Evolutionary conservation across 495 filamentous ascomycete genomes (phyloP).

Genomic region (Arthonia radiata): DNA sequence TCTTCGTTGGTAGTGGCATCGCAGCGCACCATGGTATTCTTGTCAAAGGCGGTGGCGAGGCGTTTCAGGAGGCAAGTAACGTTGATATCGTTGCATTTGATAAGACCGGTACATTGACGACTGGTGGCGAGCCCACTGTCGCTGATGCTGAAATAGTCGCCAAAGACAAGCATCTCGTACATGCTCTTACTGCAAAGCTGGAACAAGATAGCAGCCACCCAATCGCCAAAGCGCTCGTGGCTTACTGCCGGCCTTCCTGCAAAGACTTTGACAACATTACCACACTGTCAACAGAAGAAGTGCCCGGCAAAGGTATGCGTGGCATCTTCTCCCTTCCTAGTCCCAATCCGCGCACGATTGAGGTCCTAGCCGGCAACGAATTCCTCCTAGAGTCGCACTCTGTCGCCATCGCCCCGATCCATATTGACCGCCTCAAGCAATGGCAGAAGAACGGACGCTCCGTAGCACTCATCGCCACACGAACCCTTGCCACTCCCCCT

Average conservation of each 20-base stretch:
- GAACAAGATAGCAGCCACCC: conserved; percentile 77
- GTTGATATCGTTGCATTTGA: conserved; percentile 82
- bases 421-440: conserved; percentile 21
- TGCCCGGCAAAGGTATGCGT: conserved; percentile 59
- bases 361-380: conserved; percentile 71
- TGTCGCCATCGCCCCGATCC: conserved; percentile 12
- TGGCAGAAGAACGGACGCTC: conserved; percentile 57
- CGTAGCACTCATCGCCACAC: conserved; percentile 37
- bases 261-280: too few species aligned
- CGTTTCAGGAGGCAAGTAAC: conserved; percentile 77
- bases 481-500: conserved; percentile 13
- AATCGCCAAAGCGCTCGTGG: conserved; percentile 56
- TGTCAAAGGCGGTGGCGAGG: conserved; percentile 86
- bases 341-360: conserved; percentile 13
- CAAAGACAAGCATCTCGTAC: conserved; percentile 15
- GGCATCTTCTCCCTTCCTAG: conserved; percentile 27
- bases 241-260: conserved; percentile 35
- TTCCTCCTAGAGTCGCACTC: conserved; percentile 24
- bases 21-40: conserved; percentile 76
- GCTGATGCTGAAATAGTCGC: conserved; percentile 39
- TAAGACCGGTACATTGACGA: conserved; percentile 82
- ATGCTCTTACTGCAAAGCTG: conserved; percentile 32
- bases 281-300: conserved; percentile 50
- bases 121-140: conserved; percentile 58
- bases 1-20: conserved; percentile 75